Evolutionary conservation across 257 asterid species (phyloP).

Genomic region (Scutellaria baicalensis): DNA sequence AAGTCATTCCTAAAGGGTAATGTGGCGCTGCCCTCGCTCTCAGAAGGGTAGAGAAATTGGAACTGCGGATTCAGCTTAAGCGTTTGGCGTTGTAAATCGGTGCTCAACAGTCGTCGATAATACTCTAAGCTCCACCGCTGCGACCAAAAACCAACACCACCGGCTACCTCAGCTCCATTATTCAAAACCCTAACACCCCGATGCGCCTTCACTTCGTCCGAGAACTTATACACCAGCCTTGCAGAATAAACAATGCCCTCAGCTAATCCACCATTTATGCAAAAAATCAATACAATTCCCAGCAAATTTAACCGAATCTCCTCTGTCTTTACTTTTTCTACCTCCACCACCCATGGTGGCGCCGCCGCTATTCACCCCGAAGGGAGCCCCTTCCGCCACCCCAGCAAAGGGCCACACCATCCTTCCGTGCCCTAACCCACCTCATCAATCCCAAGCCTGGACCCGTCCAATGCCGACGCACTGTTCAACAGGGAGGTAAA

Average conservation of each 20-base stretch:
- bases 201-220: slow-evolving; percentile 57
- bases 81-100: slow-evolving; percentile 74
- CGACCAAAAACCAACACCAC: slow-evolving; percentile 35
- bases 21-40: slow-evolving; percentile 75
- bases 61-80: slow-evolving; percentile 62
- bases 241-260: slow-evolving; percentile 39
- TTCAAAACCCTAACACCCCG: slow-evolving; percentile 29
- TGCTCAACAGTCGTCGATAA: slow-evolving; percentile 55
- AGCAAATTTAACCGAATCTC: slow-evolving; percentile 32
- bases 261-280: slow-evolving; percentile 18
- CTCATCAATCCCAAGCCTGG: too few relatives aligned
- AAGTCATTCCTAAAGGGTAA: slow-evolving; percentile 71
- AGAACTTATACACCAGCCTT: slow-evolving; percentile 67
- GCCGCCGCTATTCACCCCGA: too few relatives aligned
- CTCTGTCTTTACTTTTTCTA: too few relatives aligned
- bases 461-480: too few relatives aligned
- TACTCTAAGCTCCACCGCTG: slow-evolving; percentile 57
- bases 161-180: slow-evolving; percentile 17
- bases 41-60: slow-evolving; percentile 60
- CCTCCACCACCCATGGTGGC: too few relatives aligned
- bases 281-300: slow-evolving; percentile 9
- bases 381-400: too few relatives aligned
- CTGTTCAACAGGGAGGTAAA: too few relatives aligned
- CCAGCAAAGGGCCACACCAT: too few relatives aligned
- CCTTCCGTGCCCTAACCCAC: too few relatives aligned